Base-by-base conservation (phyloP, 2,329 filamentous ascomycete genomes). In the Knufia fluminis region DNA sequence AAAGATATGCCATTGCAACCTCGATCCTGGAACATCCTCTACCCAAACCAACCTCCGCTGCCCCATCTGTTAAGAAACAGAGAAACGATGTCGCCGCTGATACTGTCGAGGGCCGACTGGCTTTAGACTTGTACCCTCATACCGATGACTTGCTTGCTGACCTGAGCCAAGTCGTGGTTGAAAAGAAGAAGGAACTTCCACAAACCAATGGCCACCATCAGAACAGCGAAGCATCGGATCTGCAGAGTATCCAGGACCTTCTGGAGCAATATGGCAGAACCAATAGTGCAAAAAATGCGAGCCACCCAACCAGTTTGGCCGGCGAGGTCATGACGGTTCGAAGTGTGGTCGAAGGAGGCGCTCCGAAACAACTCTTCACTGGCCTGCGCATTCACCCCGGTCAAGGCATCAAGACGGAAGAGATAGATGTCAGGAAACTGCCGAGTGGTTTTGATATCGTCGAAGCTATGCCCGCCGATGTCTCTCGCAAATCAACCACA, bases 331-430 rank as follows among this genome's bases (percentile, higher is more conserved):
- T 59, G n/a, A 54, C 56, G 7, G 46, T 59, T 28, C 51, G 54
- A n/a, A 55, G 52, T 26, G 48, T 53, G 22, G 52, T 54, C 38
- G 55, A 60, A 31, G 45, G 45, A 17, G 55, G 55, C 1, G 80
- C 81, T 40, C 77, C 85, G 31, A 83, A 82, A 58, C 85, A 91
- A 52, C 72, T 96, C 3, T 96, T 92, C 64, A 94, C 91, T 3
- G 94, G 90, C 65, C 71, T 95, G 44, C 86, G 85, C 56, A 73
- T 77, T 4, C 56, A 59, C 46, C 60, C 62, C 20, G 36, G 39
- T 16, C 24, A 42, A 12, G 16, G 43, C 3, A 36, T 46, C 35
- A 39, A 20, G 17, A 6, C 31, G 22, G 14, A 40, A 19, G 48
- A 49, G 12, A 22, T 36, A 17, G 50, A 54, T 31, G 36, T 41